Evolutionary conservation across 441 rosid genomes (phyloP).

Genomic region (Lagerstroemia fauriei): DNA sequence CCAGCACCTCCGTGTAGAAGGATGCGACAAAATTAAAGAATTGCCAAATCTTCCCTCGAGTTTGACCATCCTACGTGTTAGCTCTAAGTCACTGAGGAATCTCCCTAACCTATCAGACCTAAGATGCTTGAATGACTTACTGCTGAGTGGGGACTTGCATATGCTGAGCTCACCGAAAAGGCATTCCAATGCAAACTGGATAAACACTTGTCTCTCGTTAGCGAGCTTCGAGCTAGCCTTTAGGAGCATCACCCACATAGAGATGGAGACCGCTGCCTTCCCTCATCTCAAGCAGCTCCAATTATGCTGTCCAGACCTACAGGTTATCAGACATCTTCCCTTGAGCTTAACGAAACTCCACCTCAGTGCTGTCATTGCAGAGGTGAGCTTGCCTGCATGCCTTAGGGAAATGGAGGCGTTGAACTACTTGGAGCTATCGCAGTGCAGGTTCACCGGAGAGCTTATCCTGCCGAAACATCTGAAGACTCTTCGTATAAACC

Average conservation of each 20-base stretch:
- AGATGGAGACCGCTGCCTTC: neutral
- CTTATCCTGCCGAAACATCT: neutral
- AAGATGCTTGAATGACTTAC: neutral
- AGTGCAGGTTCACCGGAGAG: neutral
- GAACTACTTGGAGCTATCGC: neutral
- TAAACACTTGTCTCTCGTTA: neutral
- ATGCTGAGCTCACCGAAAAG: neutral
- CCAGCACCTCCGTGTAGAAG: neutral
- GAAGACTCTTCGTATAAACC: neutral
- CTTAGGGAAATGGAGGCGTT: neutral
- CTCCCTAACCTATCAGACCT: neutral
- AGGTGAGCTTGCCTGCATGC: neutral
- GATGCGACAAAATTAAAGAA: neutral
- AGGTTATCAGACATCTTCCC: neutral
- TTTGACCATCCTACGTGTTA: neutral
- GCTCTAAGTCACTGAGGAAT: neutral
- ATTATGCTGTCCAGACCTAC: neutral
- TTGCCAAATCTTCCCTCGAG: neutral
- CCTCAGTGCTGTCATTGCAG: neutral
- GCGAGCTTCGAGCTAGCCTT: neutral
- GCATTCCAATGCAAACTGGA: neutral
- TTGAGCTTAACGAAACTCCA: neutral
- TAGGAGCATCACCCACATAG: neutral
- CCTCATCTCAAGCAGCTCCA: neutral
- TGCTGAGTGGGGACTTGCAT: neutral